Conservation (phyloP, 2,329 filamentous ascomycete species). For the Beauveria rudraprayagi region DNA sequence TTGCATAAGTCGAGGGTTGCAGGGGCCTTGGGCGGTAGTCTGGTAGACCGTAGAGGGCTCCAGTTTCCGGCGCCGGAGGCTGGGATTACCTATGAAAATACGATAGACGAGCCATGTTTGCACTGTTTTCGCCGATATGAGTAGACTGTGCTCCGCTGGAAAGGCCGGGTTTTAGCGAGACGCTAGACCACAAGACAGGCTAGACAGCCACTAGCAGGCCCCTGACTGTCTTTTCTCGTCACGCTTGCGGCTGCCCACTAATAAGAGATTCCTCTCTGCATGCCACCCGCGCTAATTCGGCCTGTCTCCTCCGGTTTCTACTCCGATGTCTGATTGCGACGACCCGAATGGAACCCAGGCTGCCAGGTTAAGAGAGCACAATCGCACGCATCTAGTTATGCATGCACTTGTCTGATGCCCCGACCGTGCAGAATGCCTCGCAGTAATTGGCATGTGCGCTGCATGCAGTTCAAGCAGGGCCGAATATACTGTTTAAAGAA, state of each 20-base stretch:
- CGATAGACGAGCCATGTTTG: not conserved
- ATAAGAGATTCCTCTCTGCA: slow-evolving; percentile 3
- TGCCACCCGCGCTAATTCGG: not conserved
- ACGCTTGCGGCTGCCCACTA: not conserved
- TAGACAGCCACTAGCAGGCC: not conserved
- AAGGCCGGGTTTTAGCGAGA: not conserved
- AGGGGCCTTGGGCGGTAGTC: not conserved
- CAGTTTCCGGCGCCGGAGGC: slow-evolving; percentile 7
- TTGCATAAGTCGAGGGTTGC: slow-evolving; percentile 10
- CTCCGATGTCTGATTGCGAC: slow-evolving; percentile 3
- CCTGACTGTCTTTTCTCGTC: not conserved
- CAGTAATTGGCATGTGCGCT: not conserved
- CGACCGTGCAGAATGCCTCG: not conserved
- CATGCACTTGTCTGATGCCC: not conserved
- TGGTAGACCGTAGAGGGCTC: not conserved
- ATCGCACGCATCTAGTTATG: not conserved
- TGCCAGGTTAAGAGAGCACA: not conserved
- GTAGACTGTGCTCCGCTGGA: not conserved
- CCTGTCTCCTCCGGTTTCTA: slow-evolving; percentile 4
- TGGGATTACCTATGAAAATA: not conserved
- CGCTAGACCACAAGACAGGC: not conserved
- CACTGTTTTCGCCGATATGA: not conserved
- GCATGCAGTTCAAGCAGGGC: not conserved
- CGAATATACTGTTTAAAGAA: not conserved
- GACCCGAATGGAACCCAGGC: not conserved